Base-by-base conservation (phyloP, 1,284 basidiomycete genomes). In the Trichosporon faecale region DNA sequence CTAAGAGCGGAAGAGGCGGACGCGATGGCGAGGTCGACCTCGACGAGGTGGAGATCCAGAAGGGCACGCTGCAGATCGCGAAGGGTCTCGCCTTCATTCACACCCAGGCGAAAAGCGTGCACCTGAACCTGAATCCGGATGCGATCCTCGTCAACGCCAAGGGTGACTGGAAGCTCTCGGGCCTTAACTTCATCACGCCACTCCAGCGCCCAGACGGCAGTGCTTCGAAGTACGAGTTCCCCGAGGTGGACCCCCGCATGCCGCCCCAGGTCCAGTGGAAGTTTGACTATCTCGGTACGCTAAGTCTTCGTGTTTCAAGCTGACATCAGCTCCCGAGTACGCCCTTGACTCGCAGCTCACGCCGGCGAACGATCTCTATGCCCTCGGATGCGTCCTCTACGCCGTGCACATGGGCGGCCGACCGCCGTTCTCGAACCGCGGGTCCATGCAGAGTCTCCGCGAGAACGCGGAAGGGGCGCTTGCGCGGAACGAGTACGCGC, bases 111-210 rank as follows among this genome's bases (percentile, higher is more conserved):
- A 92, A 91, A 75, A 85, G 95, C 67, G 92, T 99, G 61, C 96
- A 99, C 80, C 89, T 93, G 31, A 98, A 99, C 78, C 84, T 99
- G 21, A 90, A 88, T 29, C 90, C 92, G 0, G 94, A 95, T 75
- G 88, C 84, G 83, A 84, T 98, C 67, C 86, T 97, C 16, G 91
- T 98, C 78, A 98, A 97, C 78, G 88, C 88, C 71, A 89, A 93
- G 75, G 96, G 97, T 44, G 96, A 99, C 82, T 99, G 96, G 96
- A 99, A 98, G 85, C 87, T 99, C 64, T 91, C 91, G 16, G 95
- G 95, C 0, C 88, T 98, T 57, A 93, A 92, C 5, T 86, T 95
- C 66, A 94, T 93, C 0, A 94, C 95, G 18, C 88, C 92, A 1
- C 85, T 98, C 2, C 84, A 88, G 40, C 85, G 87, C 35, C 84